phyloP scores from a whole-genome alignment of 2,329 filamentous ascomycete species.

The Aphanocladium album region DNA sequence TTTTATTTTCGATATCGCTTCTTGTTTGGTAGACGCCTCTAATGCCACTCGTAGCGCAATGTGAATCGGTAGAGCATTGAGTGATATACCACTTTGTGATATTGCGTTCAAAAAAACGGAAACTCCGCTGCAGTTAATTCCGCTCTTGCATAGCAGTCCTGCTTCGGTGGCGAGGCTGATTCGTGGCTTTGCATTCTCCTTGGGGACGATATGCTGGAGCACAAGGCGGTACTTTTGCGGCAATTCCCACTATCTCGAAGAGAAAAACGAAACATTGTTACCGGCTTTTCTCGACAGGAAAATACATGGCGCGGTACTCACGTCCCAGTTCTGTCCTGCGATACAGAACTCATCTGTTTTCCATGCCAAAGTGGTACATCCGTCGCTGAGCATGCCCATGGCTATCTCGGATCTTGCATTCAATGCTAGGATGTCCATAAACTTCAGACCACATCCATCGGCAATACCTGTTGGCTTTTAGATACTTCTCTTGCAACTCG shows the following conservation, averaged over 20 bases:
- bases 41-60: background rate
- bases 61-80: slow-evolving; percentile 13
- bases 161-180: background rate
- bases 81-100: slow-evolving; percentile 20
- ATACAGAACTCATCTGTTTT: background rate
- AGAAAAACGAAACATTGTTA: no score
- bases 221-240: background rate
- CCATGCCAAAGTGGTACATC: slow-evolving; percentile 8
- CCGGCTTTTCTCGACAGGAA: background rate
- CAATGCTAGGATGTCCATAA: background rate
- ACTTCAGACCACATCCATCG: background rate
- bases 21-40: background rate
- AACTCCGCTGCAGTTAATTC: slow-evolving; percentile 17
- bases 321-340: slow-evolving; percentile 10
- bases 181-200: background rate
- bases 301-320: background rate
- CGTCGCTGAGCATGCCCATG: slow-evolving; percentile 4
- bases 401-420: slow-evolving; percentile 8
- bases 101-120: slow-evolving; percentile 25
- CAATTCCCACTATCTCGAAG: background rate
- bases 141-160: slow-evolving; percentile 4
- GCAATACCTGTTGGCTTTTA: background rate
- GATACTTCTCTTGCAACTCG: background rate
- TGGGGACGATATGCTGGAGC: background rate
- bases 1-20: background rate